Percentiles rank a stretch among this genome's conserved stretches.
Evolutionary conservation across 2,329 filamentous ascomycete species (phyloP).

Genomic region (Fusarium nelsonii): DNA sequence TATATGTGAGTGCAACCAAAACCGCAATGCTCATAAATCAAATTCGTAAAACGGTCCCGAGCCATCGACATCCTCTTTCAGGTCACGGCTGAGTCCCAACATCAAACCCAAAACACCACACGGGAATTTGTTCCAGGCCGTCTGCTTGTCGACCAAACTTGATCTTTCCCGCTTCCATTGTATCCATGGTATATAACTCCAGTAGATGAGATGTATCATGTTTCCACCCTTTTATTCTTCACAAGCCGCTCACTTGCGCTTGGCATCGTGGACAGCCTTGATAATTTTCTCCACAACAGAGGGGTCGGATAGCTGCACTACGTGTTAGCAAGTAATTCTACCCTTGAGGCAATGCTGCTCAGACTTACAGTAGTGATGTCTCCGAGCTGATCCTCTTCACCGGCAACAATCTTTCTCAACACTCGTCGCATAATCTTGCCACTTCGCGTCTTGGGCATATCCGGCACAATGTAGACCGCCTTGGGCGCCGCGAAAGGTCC

Average conservation of each 20-base stretch:
- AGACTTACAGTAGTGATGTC: conserved; percentile 87
- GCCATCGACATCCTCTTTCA: conserved; percentile 38
- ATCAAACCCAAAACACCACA: conserved; percentile 48
- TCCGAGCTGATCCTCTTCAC: conserved; percentile 96
- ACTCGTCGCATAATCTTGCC: conserved; percentile 99
- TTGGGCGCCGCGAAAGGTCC: conserved; percentile 98
- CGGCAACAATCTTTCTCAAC: conserved; percentile 94
- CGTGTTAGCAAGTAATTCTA: conserved; percentile 31
- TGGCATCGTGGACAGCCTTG: conserved; percentile 75
- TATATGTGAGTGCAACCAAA: conserved; percentile 19
- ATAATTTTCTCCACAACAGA: conserved; percentile 92
- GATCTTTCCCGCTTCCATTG: conserved; percentile 37
- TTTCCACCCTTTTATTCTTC: conserved; percentile 3
- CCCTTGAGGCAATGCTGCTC: background rate
- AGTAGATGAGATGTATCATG: conserved; percentile 37
- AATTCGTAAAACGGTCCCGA: conserved; percentile 34
- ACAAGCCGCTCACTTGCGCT: conserved; percentile 60
- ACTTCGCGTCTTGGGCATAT: conserved; percentile 95
- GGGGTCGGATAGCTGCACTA: conserved; percentile 83
- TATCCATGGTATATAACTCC: conserved; percentile 49
- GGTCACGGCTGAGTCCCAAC: conserved; percentile 39
- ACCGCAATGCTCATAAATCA: conserved; percentile 45
- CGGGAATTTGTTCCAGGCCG: conserved; percentile 28
- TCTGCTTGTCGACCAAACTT: conserved; percentile 21
- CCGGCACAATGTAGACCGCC: conserved; percentile 88